Conservation (phyloP, 805 yeast genomes). For the Tetrapisispora nanseiensis region DNA sequence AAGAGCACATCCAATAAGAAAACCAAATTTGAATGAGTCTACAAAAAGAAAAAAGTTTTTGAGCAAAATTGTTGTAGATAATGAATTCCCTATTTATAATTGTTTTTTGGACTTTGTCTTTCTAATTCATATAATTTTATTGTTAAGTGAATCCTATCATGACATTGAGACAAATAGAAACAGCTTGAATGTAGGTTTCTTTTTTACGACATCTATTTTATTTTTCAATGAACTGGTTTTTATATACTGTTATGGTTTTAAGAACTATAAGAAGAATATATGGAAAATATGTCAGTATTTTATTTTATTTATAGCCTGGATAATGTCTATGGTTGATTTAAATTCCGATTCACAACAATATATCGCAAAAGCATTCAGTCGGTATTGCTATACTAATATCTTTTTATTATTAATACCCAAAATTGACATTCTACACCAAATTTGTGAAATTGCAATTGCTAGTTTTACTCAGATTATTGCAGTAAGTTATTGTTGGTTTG, state of each 20-base stretch:
- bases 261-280: background rate
- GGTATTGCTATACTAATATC: background rate
- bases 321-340: background rate
- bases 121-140: background rate
- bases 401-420: conserved; percentile 1
- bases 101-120: background rate
- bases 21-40: background rate
- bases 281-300: background rate
- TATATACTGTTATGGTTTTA: background rate
- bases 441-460: conserved; percentile 1
- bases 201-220: background rate
- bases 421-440: background rate
- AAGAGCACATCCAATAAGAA: background rate
- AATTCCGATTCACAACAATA: background rate
- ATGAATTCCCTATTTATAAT: background rate
- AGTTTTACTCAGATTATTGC: background rate
- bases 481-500: conserved; percentile 1
- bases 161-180: background rate
- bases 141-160: background rate
- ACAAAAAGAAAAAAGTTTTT: background rate
- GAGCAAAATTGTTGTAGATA: background rate
- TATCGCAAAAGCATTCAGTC: background rate
- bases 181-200: background rate
- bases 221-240: background rate
- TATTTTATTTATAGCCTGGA: background rate